Evolutionary conservation across 2,329 filamentous ascomycete genomes (phyloP), one percentile per base, ranked within the genome.

Genomic region (Calcarisporium arbuscula): DNA sequence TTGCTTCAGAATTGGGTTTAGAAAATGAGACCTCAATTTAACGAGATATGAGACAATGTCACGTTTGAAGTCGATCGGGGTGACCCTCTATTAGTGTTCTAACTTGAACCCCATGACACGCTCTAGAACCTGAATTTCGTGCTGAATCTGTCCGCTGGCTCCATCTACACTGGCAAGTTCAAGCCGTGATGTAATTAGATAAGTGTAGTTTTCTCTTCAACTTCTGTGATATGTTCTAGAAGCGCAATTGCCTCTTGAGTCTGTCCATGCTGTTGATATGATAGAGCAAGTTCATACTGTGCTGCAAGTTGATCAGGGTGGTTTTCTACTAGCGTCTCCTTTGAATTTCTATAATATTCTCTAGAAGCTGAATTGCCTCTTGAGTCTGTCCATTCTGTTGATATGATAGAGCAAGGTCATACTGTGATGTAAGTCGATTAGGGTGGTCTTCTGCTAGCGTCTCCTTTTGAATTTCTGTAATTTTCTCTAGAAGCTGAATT

Each of bases 401-500:
- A 33, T 22, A 7, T 20, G 30, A 8, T 17, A n/a, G 19, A 22
- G 30, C 30, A n/a, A 33, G 30, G 21, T 33, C 30, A 20, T 33
- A 20, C 21, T 33, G 15, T 15, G 30, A 33, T 38, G 21, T 26
- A 23, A 43, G 20, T 28, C 16, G 28, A 33, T 6, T 0, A 4
- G 1, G 1, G 25, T 47, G 17, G 2, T 36, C 23, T 3, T n/a
- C n/a, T n/a, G n/a, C n/a, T n/a, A n/a, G n/a, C n/a, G n/a, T n/a
- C n/a, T n/a, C n/a, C n/a, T n/a, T n/a, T n/a, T n/a, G n/a, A n/a
- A n/a, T n/a, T n/a, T n/a, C n/a, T n/a, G n/a, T n/a, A 8, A 36
- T 20, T 20, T 36, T 8, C 25, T 34, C n/a, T 15, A 40, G 15
- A 11, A 41, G 15, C n/a, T 41, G 7, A 10, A 38, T n/a, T 35